Evolutionary conservation across 2,329 filamentous ascomycete species (phyloP).

Genomic region (Diaporthe citrichinensis): DNA sequence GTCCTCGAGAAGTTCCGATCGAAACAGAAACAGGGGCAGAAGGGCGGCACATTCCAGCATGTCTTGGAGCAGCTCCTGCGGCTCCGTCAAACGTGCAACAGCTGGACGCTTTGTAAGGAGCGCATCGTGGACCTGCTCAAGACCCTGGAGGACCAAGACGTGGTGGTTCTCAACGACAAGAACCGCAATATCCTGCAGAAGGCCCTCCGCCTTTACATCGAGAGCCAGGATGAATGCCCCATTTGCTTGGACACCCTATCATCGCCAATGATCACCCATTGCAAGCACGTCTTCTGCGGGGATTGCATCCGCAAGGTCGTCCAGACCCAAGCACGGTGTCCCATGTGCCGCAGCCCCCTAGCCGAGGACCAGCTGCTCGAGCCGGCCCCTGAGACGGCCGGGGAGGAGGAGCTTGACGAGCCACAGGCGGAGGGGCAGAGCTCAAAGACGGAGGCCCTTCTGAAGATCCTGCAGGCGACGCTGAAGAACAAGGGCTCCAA

Average conservation of each 20-base stretch:
- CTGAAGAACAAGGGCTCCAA: constrained; percentile 75
- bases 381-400: constrained; percentile 70
- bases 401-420: constrained; percentile 60
- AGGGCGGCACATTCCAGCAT: constrained; percentile 74
- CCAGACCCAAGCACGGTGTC: constrained; percentile 83
- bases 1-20: constrained; percentile 73
- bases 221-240: constrained; percentile 85
- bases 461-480: constrained; percentile 81
- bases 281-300: constrained; percentile 84
- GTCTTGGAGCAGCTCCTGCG: constrained; percentile 86
- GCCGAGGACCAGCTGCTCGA: constrained; percentile 72
- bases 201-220: constrained; percentile 81
- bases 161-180: constrained; percentile 79
- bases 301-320: constrained; percentile 83
- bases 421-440: constrained; percentile 77
- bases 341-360: constrained; percentile 83
- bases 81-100: constrained; percentile 86
- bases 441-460: constrained; percentile 85
- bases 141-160: constrained; percentile 75
- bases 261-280: constrained; percentile 85
- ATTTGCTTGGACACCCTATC: constrained; percentile 83
- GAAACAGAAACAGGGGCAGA: constrained; percentile 56
- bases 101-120: constrained; percentile 85
- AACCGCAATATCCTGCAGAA: constrained; percentile 81
- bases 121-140: constrained; percentile 81